phyloP scores from a whole-genome alignment of 768 basidiomycete species.

The Leucocoprinus birnbaumii region DNA sequence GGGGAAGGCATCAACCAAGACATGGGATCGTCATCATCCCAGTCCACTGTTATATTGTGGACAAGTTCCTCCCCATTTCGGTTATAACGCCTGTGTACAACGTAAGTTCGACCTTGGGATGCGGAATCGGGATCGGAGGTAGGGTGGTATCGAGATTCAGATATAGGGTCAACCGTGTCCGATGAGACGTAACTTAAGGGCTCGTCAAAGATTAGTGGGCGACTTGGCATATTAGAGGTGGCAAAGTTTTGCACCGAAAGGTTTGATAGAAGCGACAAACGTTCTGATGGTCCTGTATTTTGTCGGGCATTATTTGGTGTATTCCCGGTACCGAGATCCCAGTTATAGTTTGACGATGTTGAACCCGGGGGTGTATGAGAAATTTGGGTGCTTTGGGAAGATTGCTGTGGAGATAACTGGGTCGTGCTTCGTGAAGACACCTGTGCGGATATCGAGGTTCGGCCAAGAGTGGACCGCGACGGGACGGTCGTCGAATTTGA shows the following conservation, averaged over 20 bases:
- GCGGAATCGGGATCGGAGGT: constrained; percentile 14
- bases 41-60: constrained; percentile 36
- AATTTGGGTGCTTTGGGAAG: constrained; percentile 4
- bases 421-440: constrained; percentile 2
- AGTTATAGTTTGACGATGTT: not conserved
- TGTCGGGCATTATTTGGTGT: constrained; percentile 11
- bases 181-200: constrained; percentile 29
- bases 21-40: constrained; percentile 34
- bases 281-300: constrained; percentile 21
- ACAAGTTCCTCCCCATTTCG: constrained; percentile 36
- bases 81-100: constrained; percentile 32
- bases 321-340: constrained; percentile 6
- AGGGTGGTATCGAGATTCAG: constrained; percentile 7
- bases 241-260: constrained; percentile 36
- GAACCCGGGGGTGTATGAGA: constrained; percentile 8
- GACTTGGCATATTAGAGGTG: constrained; percentile 22
- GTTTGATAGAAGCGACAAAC: constrained; percentile 39
- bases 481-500: not conserved
- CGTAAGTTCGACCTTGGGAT: constrained; percentile 26
- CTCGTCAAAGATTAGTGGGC: constrained; percentile 39
- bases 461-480: not conserved
- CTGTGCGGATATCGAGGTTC: constrained; percentile 5
- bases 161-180: constrained; percentile 9
- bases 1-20: constrained; percentile 26
- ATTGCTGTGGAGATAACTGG: constrained; percentile 4